Evolutionary conservation across 1,139 yeast species (phyloP), one percentile per base, ranked within the genome.

Genomic region (Lodderomyces elongisporus): DNA sequence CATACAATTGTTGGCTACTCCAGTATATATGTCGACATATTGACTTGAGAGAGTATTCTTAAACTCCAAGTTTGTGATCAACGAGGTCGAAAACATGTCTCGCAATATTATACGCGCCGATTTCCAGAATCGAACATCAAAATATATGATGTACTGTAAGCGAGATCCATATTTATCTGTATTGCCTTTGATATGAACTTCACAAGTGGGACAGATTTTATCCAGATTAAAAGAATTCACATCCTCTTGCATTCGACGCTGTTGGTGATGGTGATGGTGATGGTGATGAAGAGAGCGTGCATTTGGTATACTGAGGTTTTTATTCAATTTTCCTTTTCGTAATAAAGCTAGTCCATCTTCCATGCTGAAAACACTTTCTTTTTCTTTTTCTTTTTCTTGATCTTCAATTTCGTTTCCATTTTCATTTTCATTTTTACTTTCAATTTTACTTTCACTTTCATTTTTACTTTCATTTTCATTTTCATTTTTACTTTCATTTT

Each of bases 11-110:
- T 87, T 89, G 0, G 87, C 78, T n/a, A 88, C 60, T 3, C 75
- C 70, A 0, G 94, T 88, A 51, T 89, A 88, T 1, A 87, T 65
- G 46, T 87, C 94, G 28, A 88, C 83, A 49, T 87, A 88, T 48
- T 87, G 93, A 25, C 78, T 77, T 8, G 87, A 83, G 28, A 87
- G 62, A 21, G 78, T 62, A 20, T 70, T 59, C 49, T 82, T 81
- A 49, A 69, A 79, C 8, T 59, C 61, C 35, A 77, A 66, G 44
- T 79, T 79, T 4, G 91, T 76, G 8, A 89, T 78, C 42, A 89
- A 66, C 0, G 85, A 73, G 0, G 84, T 70, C 31, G 85, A 74
- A 47, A 79, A 79, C 44, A 88, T 60, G 46, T 81, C 88, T 34
- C 85, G 82, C 24, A 88, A 58, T 14, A 70, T 58, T 1, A 63